Conservation (phyloP, 768 basidiomycete genomes). For the Leccinellum albellum region DNA sequence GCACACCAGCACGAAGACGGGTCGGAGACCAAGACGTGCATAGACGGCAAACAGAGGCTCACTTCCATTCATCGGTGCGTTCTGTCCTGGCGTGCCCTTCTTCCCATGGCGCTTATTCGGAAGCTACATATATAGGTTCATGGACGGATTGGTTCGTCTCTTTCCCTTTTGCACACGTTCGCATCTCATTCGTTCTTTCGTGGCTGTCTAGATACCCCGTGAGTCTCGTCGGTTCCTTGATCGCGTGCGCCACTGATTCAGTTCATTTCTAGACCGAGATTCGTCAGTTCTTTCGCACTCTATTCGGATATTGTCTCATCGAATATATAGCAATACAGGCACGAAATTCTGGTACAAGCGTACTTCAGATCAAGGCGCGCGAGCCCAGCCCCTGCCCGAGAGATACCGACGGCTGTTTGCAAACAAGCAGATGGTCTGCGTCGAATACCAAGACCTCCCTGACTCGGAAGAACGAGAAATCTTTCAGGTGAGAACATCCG, state of each 20-base stretch:
- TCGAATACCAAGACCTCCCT: slow-evolving; percentile 65
- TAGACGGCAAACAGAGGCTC: slow-evolving; percentile 79
- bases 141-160: slow-evolving; percentile 61
- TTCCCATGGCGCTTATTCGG: neutral
- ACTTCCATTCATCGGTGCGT: slow-evolving; percentile 69
- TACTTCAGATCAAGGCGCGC: slow-evolving; percentile 1
- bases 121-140: slow-evolving; percentile 43
- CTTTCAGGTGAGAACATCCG: slow-evolving; percentile 55
- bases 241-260: neutral
- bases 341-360: slow-evolving; percentile 54
- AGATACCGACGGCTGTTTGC: slow-evolving; percentile 57
- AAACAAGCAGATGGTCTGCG: slow-evolving; percentile 75
- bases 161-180: neutral
- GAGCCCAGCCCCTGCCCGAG: slow-evolving; percentile 45
- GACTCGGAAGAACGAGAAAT: slow-evolving; percentile 62
- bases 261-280: slow-evolving; percentile 35
- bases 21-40: slow-evolving; percentile 60
- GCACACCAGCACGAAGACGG: slow-evolving; percentile 56
- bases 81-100: neutral
- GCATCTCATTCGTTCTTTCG: slow-evolving; percentile 1
- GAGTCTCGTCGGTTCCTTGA: slow-evolving; percentile 13
- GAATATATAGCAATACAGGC: slow-evolving; percentile 10
- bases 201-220: slow-evolving; percentile 52
- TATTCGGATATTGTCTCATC: too few species aligned
- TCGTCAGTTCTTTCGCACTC: slow-evolving; percentile 35